Conservation (phyloP, 2,329 filamentous ascomycete genomes). For the Emmonsiellopsis sp. region DNA sequence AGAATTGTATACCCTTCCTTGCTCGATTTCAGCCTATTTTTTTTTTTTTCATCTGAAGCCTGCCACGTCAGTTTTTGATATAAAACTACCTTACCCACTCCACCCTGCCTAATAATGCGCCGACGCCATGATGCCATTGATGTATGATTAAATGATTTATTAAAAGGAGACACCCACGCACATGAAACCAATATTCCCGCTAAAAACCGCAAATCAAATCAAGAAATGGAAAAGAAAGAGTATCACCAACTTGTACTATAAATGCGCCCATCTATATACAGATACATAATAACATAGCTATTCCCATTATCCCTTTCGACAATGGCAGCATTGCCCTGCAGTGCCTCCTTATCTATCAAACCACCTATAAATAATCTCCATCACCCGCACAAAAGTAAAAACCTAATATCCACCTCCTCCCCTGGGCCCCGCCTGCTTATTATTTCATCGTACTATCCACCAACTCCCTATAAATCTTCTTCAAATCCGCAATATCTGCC, state of each 20-base stretch:
- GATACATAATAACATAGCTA: not conserved
- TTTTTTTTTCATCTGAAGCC: not conserved
- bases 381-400: not conserved
- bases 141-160: not conserved
- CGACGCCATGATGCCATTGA: not conserved
- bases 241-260: not conserved
- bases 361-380: not conserved
- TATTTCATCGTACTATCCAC: constrained; percentile 73
- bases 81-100: too few relatives aligned
- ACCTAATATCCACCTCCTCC: not conserved
- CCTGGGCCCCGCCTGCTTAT: constrained; percentile 12
- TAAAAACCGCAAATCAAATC: not conserved
- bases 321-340: too few relatives aligned
- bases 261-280: constrained; percentile 1
- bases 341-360: not conserved
- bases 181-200: not conserved
- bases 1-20: not conserved
- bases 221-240: not conserved
- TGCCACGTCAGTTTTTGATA: too few relatives aligned
- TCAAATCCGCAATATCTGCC: constrained; percentile 84
- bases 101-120: not conserved
- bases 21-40: not conserved
- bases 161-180: not conserved
- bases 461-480: constrained; percentile 90
- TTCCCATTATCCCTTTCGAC: too few relatives aligned